Conservation (phyloP, 306 rosid genomes). For the Cercis canadensis region DNA sequence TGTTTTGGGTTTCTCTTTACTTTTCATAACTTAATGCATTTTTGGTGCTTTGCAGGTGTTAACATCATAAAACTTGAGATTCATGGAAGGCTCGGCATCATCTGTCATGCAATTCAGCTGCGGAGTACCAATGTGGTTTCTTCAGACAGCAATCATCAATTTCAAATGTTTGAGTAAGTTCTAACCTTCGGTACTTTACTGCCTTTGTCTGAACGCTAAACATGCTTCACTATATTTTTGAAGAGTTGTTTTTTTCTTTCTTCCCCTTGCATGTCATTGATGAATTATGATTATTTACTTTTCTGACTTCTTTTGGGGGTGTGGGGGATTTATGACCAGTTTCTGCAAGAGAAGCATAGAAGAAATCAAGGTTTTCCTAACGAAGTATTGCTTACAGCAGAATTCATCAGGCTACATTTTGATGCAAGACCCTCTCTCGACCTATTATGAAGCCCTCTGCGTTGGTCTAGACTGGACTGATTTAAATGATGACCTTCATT, state of each 20-base stretch:
- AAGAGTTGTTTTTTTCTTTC: too few relatives aligned
- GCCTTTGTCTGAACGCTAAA: too few relatives aligned
- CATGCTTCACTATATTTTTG: neutral
- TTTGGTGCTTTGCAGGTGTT: slow-evolving; percentile 41
- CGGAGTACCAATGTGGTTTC: slow-evolving; percentile 10
- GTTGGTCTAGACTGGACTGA: slow-evolving; percentile 65
- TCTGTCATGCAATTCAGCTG: slow-evolving; percentile 66
- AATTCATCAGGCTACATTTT: slow-evolving; percentile 45
- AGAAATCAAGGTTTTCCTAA: slow-evolving; percentile 55
- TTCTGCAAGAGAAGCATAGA: slow-evolving; percentile 48
- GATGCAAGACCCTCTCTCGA: slow-evolving; percentile 61
- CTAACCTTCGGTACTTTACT: neutral
- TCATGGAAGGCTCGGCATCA: slow-evolving; percentile 68
- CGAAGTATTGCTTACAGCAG: slow-evolving; percentile 48
- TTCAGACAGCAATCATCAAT: slow-evolving; percentile 21
- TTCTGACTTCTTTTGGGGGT: neutral
- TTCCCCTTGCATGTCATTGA: neutral
- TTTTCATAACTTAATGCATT: neutral
- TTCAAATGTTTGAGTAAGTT: slow-evolving; percentile 66
- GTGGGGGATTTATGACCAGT: slow-evolving; percentile 38
- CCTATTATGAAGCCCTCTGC: slow-evolving; percentile 67
- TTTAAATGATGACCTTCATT: slow-evolving; percentile 33
- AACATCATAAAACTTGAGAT: slow-evolving; percentile 61
- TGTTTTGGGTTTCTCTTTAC: neutral
- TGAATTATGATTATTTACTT: neutral